Evolutionary conservation across 768 basidiomycete genomes (phyloP).

Genomic region (Cyathus striatus): DNA sequence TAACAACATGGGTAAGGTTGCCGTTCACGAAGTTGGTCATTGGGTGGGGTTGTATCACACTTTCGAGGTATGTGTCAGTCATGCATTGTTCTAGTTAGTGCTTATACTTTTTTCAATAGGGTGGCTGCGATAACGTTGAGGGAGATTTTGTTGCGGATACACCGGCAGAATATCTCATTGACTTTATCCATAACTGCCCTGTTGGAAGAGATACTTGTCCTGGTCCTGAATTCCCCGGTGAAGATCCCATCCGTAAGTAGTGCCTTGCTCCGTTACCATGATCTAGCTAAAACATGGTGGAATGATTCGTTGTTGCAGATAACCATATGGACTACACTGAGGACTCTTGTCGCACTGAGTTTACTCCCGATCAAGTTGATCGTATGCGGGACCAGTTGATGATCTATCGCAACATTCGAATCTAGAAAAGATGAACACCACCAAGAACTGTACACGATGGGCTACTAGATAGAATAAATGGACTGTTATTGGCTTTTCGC

Average conservation of each 20-base stretch:
- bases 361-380: conserved; percentile 6
- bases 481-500: too few species aligned
- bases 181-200: neutral
- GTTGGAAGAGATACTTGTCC: conserved; percentile 1
- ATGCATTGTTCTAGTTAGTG: neutral
- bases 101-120: neutral
- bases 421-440: too few species aligned
- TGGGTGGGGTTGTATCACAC: conserved; percentile 4
- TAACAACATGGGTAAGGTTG: conserved; percentile 18
- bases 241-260: conserved; percentile 13
- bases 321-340: conserved; percentile 10
- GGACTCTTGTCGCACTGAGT: conserved; percentile 6
- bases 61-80: neutral
- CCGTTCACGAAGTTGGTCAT: conserved; percentile 4
- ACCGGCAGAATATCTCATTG: neutral
- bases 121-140: neutral
- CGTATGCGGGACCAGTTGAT: conserved; percentile 4
- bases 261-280: too few species aligned
- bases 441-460: too few species aligned
- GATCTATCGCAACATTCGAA: conserved; percentile 4
- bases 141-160: conserved; percentile 5
- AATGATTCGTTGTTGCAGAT: conserved; percentile 5
- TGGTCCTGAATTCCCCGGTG: neutral
- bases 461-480: too few species aligned
- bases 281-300: neutral